phyloP scores from a whole-genome alignment of 1,284 basidiomycete genomes.

The Crucibulum parvulum region DNA sequence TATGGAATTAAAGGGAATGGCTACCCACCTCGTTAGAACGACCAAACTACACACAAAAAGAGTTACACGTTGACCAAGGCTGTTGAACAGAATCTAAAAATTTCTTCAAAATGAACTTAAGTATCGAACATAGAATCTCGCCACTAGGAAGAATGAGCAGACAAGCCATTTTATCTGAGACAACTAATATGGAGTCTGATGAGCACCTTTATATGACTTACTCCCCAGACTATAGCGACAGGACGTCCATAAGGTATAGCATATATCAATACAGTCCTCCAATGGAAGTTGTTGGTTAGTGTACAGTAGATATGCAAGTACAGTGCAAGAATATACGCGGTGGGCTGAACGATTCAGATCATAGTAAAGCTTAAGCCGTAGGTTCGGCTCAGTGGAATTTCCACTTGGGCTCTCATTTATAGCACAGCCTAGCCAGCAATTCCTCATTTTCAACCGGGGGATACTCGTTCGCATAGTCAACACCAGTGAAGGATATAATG shows the following conservation, averaged over 20 bases:
- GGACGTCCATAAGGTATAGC: background rate
- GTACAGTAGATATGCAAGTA: background rate
- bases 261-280: background rate
- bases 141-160: background rate
- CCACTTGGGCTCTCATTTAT: background rate
- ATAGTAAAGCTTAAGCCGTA: background rate
- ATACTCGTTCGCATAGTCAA: no score
- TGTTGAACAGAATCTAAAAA: background rate
- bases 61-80: background rate
- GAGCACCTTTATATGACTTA: background rate
- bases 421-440: background rate
- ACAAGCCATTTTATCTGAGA: background rate
- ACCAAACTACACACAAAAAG: background rate
- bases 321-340: background rate
- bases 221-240: background rate
- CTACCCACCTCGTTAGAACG: background rate
- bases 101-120: background rate
- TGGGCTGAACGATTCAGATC: background rate
- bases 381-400: background rate
- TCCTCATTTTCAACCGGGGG: background rate
- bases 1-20: background rate
- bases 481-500: no score
- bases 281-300: background rate
- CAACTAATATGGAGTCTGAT: background rate
- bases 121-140: background rate